Conservation (phyloP, 1,139 yeast genomes). For the Debaryomycetaceae sp. region DNA sequence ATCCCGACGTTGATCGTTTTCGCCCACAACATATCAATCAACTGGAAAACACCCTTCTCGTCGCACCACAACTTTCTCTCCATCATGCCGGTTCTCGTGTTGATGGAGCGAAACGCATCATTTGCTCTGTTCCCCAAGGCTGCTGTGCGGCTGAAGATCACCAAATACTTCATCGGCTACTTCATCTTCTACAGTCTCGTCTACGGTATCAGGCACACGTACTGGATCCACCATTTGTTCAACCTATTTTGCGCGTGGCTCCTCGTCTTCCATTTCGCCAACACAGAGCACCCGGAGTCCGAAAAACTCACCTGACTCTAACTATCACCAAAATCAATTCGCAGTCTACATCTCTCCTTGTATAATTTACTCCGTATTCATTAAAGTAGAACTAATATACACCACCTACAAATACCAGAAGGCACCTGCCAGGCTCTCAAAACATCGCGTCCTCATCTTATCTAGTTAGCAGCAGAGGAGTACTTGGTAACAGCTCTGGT, state of each 20-base stretch:
- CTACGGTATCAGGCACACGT: conserved; percentile 68
- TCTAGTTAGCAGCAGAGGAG: conserved; percentile 75
- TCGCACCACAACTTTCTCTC: conserved; percentile 74
- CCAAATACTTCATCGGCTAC: conserved; percentile 30
- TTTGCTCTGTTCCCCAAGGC: conserved; percentile 12
- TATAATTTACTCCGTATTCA: conserved; percentile 10
- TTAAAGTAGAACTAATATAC: conserved; percentile 17
- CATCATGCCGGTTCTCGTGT: conserved; percentile 56
- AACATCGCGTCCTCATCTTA: conserved; percentile 5
- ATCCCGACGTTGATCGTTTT: conserved; percentile 68
- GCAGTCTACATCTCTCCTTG: background rate
- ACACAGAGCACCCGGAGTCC: background rate
- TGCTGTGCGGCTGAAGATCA: conserved; percentile 4
- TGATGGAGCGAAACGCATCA: conserved; percentile 44
- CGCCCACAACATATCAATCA: conserved; percentile 62
- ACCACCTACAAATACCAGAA: conserved; percentile 12
- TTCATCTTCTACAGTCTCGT: conserved; percentile 52
- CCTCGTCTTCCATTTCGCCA: conserved; percentile 12
- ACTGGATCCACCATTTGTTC: conserved; percentile 66
- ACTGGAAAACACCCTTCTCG: conserved; percentile 73
- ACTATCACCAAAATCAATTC: background rate
- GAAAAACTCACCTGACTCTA: conserved; percentile 1
- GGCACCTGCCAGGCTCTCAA: background rate
- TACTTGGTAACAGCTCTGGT: conserved; percentile 99
- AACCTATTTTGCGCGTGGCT: conserved; percentile 53